Evolutionary conservation across 2,329 filamentous ascomycete species (phyloP).

Genomic region (Eutypa lata): DNA sequence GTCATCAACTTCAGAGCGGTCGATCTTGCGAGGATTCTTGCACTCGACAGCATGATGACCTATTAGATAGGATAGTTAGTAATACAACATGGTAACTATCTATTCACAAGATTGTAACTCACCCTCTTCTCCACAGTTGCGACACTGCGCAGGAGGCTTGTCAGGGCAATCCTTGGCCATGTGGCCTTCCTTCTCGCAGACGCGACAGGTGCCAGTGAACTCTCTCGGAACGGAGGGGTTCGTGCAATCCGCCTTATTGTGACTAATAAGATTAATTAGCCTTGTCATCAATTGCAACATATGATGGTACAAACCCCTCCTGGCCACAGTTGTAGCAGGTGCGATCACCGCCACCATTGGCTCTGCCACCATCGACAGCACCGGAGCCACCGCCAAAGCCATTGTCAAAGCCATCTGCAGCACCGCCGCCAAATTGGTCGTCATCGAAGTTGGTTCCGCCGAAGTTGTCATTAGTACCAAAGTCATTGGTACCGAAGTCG

Average conservation of each 20-base stretch:
- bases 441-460: slow-evolving; percentile 6
- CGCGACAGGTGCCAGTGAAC: slow-evolving; percentile 46
- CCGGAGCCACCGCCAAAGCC: not conserved
- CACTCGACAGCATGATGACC: slow-evolving; percentile 57
- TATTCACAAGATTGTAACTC: slow-evolving; percentile 18
- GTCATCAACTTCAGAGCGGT: slow-evolving; percentile 49
- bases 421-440: slow-evolving; percentile 12
- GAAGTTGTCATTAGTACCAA: slow-evolving; percentile 8
- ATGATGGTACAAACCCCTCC: slow-evolving; percentile 33
- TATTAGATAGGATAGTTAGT: slow-evolving; percentile 20
- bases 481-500: not conserved
- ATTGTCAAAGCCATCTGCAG: slow-evolving; percentile 12
- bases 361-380: slow-evolving; percentile 4
- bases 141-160: slow-evolving; percentile 53
- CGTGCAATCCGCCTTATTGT: slow-evolving; percentile 61
- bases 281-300: slow-evolving; percentile 5
- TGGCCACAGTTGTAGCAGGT: slow-evolving; percentile 61
- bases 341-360: slow-evolving; percentile 13
- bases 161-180: slow-evolving; percentile 61
- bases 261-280: slow-evolving; percentile 35
- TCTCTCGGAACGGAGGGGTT: slow-evolving; percentile 45
- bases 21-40: slow-evolving; percentile 56
- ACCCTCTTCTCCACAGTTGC: slow-evolving; percentile 62
- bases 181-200: slow-evolving; percentile 51
- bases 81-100: not conserved